phyloP scores from a whole-genome alignment of 495 filamentous ascomycete species.

The Xylaria grammica region DNA sequence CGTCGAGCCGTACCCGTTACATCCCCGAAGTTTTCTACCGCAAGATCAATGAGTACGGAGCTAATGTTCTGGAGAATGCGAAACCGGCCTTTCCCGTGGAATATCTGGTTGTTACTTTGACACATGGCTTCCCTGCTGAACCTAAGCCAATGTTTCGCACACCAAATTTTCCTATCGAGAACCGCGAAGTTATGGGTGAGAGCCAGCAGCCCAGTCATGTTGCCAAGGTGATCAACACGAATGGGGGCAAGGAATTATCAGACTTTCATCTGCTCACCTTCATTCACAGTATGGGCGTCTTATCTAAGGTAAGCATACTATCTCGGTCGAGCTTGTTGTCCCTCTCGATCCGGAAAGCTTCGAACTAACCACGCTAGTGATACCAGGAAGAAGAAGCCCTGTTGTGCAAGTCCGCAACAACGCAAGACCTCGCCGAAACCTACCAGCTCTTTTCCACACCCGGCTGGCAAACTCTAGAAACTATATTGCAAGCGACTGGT shows the following conservation, averaged over 20 bases:
- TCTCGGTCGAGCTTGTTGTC: neutral
- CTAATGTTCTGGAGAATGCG: conserved; percentile 94
- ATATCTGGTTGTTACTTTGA: conserved; percentile 93
- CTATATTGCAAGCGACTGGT: conserved; percentile 94
- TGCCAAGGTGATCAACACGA: conserved; percentile 47
- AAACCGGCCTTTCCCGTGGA: conserved; percentile 96
- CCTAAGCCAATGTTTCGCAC: conserved; percentile 73
- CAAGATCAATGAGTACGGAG: conserved; percentile 93
- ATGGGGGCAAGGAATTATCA: conserved; percentile 58
- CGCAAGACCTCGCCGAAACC: conserved; percentile 76
- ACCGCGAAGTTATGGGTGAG: conserved; percentile 82
- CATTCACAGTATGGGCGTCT: conserved; percentile 76
- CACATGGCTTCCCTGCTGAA: conserved; percentile 90
- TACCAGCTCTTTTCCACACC: conserved; percentile 80
- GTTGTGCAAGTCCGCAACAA: conserved; percentile 80
- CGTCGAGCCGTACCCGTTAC: conserved; percentile 76
- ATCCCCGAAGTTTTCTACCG: conserved; percentile 98
- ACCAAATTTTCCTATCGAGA: conserved; percentile 83
- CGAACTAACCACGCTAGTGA: neutral
- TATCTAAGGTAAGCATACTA: conserved; percentile 68
- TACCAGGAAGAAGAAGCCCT: conserved; percentile 86
- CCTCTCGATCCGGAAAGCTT: neutral
- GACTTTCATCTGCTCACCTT: conserved; percentile 95
- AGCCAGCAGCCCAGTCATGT: conserved; percentile 66
- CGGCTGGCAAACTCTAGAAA: conserved; percentile 91